Conservation (phyloP, 2,329 filamentous ascomycete species). For the Penicillium brevicompactum region DNA sequence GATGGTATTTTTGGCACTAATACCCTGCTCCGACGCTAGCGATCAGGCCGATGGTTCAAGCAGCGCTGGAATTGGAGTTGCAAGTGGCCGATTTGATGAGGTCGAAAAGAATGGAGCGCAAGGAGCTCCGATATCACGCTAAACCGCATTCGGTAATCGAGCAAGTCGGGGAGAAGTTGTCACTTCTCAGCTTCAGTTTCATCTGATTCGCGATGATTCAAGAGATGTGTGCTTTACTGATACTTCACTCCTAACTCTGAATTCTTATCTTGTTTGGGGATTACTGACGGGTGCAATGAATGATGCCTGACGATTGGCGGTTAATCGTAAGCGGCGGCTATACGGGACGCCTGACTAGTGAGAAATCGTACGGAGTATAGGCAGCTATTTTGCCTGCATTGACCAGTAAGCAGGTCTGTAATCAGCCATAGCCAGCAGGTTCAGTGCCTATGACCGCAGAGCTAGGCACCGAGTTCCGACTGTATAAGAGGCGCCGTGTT, state of each 20-base stretch:
- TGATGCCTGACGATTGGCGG: background rate
- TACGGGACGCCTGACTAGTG: background rate
- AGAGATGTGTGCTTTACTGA: background rate
- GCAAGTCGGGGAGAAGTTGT: background rate
- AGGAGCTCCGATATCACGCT: constrained; percentile 19
- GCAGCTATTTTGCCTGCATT: background rate
- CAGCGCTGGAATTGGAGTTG: constrained; percentile 3
- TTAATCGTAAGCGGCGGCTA: background rate
- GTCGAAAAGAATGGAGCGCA: constrained; percentile 20
- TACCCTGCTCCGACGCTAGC: background rate
- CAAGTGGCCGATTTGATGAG: constrained; percentile 9
- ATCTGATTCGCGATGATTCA: background rate
- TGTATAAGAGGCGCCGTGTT: background rate
- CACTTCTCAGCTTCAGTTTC: background rate
- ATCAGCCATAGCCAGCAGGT: background rate
- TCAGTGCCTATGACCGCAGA: background rate
- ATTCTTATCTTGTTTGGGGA: background rate
- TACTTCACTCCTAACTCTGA: too few relatives aligned
- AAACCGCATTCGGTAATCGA: background rate
- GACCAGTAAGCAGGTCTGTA: background rate
- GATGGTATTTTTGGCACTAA: background rate
- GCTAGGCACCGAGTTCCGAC: background rate
- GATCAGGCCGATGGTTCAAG: background rate
- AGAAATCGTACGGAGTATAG: background rate
- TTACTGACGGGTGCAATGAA: background rate